Conservation (phyloP, 1,139 yeast genomes). For the Blastobotrys raffinosifermentans region DNA sequence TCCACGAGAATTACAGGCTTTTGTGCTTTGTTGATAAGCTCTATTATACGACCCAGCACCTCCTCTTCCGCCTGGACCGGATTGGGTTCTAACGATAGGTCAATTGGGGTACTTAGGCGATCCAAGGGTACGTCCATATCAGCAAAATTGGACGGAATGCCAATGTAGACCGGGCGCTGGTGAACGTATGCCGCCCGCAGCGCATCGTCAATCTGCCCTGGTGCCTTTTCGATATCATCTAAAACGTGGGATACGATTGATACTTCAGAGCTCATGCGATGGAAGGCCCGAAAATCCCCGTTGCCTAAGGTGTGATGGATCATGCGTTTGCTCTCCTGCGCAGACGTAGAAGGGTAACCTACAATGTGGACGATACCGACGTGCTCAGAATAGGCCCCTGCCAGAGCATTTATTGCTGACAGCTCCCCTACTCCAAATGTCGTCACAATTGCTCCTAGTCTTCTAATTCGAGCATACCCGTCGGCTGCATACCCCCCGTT, state of each 20-base stretch:
- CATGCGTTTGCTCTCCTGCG: constrained; percentile 57
- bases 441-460: constrained; percentile 53
- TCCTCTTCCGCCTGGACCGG: constrained; percentile 68
- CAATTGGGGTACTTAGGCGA: constrained; percentile 57
- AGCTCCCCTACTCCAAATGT: constrained; percentile 74
- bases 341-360: constrained; percentile 54
- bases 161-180: constrained; percentile 81
- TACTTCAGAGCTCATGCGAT: constrained; percentile 66
- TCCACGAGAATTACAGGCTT: constrained; percentile 76
- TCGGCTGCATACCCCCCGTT: constrained; percentile 61
- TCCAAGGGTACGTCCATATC: constrained; percentile 55
- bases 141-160: constrained; percentile 76
- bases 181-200: constrained; percentile 63
- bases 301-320: constrained; percentile 72
- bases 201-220: constrained; percentile 65
- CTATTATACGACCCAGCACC: constrained; percentile 53
- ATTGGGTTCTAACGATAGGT: constrained; percentile 54
- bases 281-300: constrained; percentile 77
- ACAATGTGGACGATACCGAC: constrained; percentile 61
- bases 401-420: constrained; percentile 59
- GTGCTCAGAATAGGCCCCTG: constrained; percentile 63
- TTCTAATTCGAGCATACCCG: constrained; percentile 60
- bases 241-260: constrained; percentile 60
- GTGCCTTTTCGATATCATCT: constrained; percentile 57
- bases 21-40: constrained; percentile 49